Conservation (phyloP, 2,329 filamentous ascomycete genomes). For the Botrytis deweyae region DNA sequence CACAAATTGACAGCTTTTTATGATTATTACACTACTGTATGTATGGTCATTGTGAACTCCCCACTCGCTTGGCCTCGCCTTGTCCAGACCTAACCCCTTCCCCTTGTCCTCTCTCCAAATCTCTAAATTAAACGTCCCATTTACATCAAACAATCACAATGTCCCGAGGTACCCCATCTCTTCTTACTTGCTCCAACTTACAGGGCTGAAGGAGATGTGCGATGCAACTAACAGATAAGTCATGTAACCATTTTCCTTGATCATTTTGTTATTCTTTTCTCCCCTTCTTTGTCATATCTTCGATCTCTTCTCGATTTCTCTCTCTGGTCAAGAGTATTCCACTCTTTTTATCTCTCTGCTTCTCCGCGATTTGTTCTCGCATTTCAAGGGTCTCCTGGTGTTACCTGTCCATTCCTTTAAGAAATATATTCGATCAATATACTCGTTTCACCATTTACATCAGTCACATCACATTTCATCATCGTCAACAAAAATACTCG, state of each 20-base stretch:
- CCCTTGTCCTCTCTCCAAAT: slow-evolving; percentile 12
- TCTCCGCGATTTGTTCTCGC: slow-evolving; percentile 21
- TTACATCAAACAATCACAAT: slow-evolving; percentile 50
- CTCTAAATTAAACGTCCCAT: slow-evolving; percentile 42
- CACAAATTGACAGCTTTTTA: not conserved
- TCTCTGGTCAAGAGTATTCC: not conserved
- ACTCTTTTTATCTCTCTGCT: slow-evolving; percentile 13
- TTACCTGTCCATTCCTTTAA: slow-evolving; percentile 38
- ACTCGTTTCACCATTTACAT: slow-evolving; percentile 29
- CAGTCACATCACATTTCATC: slow-evolving; percentile 25
- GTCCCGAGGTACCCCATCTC: slow-evolving; percentile 6
- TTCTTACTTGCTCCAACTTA: slow-evolving; percentile 17
- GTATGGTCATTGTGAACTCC: not conserved
- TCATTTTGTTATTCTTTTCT: slow-evolving; percentile 30
- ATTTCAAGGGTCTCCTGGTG: slow-evolving; percentile 36
- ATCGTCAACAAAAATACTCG: slow-evolving; percentile 15
- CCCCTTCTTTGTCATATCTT: slow-evolving; percentile 26
- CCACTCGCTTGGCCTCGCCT: slow-evolving; percentile 9
- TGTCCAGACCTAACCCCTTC: slow-evolving; percentile 2
- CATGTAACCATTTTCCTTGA: slow-evolving; percentile 12
- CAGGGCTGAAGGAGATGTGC: slow-evolving; percentile 22
- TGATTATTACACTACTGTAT: not conserved
- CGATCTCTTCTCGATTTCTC: slow-evolving; percentile 23
- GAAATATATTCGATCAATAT: slow-evolving; percentile 22
- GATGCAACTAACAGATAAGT: slow-evolving; percentile 19